phyloP scores from a whole-genome alignment of 345 rosid genomes.

The Boechera retrofracta region DNA sequence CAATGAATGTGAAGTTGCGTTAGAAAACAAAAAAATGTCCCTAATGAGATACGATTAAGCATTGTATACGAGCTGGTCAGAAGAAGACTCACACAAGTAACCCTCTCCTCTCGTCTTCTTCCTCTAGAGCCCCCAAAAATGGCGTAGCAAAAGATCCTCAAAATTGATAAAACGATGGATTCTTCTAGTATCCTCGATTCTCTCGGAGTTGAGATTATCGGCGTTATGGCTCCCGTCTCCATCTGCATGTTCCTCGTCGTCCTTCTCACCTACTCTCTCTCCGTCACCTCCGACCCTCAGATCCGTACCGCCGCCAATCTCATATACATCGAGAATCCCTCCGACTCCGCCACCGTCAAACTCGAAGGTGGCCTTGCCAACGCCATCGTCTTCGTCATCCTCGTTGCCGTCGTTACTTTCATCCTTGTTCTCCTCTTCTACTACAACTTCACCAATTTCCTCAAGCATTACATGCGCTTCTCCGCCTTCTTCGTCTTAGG shows the following conservation, averaged over 20 bases:
- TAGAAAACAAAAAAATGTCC: too few relatives aligned
- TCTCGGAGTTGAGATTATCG: constrained; percentile 89
- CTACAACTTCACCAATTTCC: constrained; percentile 86
- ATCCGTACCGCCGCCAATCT: constrained; percentile 96
- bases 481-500: constrained; percentile 87
- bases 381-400: constrained; percentile 81
- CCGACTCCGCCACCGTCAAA: constrained; percentile 76
- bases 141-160: constrained; percentile 12
- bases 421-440: constrained; percentile 84
- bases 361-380: constrained; percentile 87
- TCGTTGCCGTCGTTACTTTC: constrained; percentile 82
- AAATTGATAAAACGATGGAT: constrained; percentile 50
- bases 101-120: constrained; percentile 20
- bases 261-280: constrained; percentile 85
- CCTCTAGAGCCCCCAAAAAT: constrained; percentile 21
- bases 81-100: constrained; percentile 6
- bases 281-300: constrained; percentile 61
- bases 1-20: too few relatives aligned
- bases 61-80: neutral
- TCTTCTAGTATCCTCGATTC: constrained; percentile 70
- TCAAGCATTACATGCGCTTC: constrained; percentile 96
- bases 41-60: neutral
- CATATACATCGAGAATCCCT: constrained; percentile 83
- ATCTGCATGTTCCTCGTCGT: constrained; percentile 94
- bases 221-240: constrained; percentile 95